A percentile compares a stretch with the other conserved stretches of the same genome.
phyloP scores from a whole-genome alignment of 306 rosid species.

The Ochetophila trinervis region DNA sequence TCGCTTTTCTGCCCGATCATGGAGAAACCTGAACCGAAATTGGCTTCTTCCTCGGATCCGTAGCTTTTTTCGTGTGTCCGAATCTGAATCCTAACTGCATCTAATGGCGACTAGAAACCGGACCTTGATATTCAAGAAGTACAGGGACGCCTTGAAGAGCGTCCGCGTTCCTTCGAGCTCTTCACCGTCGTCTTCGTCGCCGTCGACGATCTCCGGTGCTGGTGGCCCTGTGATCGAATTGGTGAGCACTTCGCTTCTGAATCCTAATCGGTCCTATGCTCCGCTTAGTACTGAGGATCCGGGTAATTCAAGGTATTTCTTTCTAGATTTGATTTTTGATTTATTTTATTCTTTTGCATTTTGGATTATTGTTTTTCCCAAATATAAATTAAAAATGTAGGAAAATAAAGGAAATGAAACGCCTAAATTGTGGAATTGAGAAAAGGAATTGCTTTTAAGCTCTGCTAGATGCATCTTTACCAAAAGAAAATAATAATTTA shows the following conservation, averaged over 20 bases:
- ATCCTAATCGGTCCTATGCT: conserved; percentile 73
- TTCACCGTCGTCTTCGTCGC: conserved; percentile 22
- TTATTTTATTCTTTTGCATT: background rate
- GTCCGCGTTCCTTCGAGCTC: conserved; percentile 66
- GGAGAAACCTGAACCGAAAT: conserved; percentile 15
- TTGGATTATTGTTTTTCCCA: background rate
- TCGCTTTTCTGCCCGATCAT: conserved; percentile 18
- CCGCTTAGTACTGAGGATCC: conserved; percentile 97
- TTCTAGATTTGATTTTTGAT: conserved; percentile 1
- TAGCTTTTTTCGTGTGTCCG: background rate
- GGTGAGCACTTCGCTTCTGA: conserved; percentile 75
- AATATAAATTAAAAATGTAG: background rate
- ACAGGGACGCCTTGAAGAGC: conserved; percentile 59
- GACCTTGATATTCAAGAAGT: conserved; percentile 28
- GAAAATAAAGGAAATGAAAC: background rate
- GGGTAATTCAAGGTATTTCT: conserved; percentile 69
- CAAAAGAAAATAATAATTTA: too few relatives aligned
- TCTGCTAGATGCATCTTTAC: too few relatives aligned
- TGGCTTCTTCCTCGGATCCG: background rate
- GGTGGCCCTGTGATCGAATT: conserved; percentile 85
- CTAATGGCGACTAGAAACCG: conserved; percentile 39
- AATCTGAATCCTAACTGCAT: conserved; percentile 29
- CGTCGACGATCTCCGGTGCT: conserved; percentile 43
- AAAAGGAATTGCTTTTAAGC: background rate
- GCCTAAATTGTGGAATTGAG: background rate